Percentiles rank a stretch among this genome's conserved stretches.
Conservation (phyloP, 805 yeast species). For the Cephaloascus albidus region DNA sequence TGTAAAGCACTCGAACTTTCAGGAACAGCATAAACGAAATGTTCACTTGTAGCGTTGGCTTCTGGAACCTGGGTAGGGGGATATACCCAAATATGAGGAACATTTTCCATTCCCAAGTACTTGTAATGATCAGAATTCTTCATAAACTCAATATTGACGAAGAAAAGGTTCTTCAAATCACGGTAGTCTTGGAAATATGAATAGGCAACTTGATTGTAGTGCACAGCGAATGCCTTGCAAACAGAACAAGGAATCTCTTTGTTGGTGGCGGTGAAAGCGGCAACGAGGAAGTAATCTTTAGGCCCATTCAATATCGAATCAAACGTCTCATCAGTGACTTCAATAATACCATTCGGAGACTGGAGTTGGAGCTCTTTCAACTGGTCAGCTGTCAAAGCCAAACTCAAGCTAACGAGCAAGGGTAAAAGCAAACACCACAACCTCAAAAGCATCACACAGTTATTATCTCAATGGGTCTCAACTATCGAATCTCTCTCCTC, state of each 20-base stretch:
- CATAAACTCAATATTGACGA: slow-evolving; percentile 42
- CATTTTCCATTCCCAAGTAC: slow-evolving; percentile 31
- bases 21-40: slow-evolving; percentile 11
- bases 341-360: slow-evolving; percentile 26
- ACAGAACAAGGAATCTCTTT: slow-evolving; percentile 32
- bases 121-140: slow-evolving; percentile 31
- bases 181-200: slow-evolving; percentile 37
- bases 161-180: slow-evolving; percentile 27
- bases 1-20: slow-evolving; percentile 27
- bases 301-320: slow-evolving; percentile 30
- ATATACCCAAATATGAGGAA: slow-evolving; percentile 62
- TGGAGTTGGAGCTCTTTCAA: slow-evolving; percentile 4
- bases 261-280: slow-evolving; percentile 41
- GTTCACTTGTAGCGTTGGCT: slow-evolving; percentile 11
- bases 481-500: no score
- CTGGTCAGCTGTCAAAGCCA: slow-evolving; percentile 2
- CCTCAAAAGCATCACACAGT: no score
- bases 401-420: not conserved
- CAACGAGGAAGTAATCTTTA: slow-evolving; percentile 40
- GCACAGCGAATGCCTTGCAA: slow-evolving; percentile 35
- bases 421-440: no score
- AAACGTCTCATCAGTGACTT: slow-evolving; percentile 30
- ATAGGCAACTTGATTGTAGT: slow-evolving; percentile 28
- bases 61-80: slow-evolving; percentile 33
- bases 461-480: no score